These are phyloP conservation scores for Jamesozyma lodderae DNA, from an alignment of 805 yeast genomes.

Conservation along the genomic window DNA sequence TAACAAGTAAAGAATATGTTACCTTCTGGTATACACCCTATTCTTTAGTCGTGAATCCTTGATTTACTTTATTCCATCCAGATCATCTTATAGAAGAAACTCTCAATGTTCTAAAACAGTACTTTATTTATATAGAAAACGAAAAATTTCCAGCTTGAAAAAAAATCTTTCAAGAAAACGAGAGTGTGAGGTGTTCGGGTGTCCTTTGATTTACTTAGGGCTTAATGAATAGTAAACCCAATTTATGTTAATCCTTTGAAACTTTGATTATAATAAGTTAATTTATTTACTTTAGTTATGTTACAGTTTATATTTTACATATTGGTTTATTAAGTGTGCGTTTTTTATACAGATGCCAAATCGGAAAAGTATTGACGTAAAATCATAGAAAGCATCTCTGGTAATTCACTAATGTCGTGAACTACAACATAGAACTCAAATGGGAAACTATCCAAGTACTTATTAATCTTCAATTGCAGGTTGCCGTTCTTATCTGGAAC, in stretches of 20 bases:
- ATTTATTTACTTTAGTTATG: neutral
- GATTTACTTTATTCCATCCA: too few relatives aligned
- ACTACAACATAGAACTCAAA: conserved; percentile 95
- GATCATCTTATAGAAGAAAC: too few relatives aligned
- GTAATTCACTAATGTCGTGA: conserved; percentile 77
- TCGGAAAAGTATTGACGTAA: conserved; percentile 88
- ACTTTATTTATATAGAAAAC: neutral
- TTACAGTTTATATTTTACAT: neutral
- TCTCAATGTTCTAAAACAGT: neutral
- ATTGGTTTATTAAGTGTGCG: neutral
- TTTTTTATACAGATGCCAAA: conserved; percentile 33
- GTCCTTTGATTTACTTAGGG: neutral
- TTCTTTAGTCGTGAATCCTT: neutral
- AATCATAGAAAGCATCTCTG: conserved; percentile 82
- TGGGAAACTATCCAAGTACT: conserved; percentile 88
- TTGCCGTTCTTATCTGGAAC: conserved; percentile 61
- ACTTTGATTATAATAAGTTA: neutral
- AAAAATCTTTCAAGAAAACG: neutral
- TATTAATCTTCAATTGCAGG: conserved; percentile 64
- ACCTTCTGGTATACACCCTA: neutral
- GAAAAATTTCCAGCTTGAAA: neutral
- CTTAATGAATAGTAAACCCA: neutral
- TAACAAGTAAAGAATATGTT: neutral
- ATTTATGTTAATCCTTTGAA: neutral
- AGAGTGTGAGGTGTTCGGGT: neutral